Evolutionary conservation across 225 moss, liverwort and hornwort species (phyloP).

Genomic region (Rhytidiadelphus loreus): DNA sequence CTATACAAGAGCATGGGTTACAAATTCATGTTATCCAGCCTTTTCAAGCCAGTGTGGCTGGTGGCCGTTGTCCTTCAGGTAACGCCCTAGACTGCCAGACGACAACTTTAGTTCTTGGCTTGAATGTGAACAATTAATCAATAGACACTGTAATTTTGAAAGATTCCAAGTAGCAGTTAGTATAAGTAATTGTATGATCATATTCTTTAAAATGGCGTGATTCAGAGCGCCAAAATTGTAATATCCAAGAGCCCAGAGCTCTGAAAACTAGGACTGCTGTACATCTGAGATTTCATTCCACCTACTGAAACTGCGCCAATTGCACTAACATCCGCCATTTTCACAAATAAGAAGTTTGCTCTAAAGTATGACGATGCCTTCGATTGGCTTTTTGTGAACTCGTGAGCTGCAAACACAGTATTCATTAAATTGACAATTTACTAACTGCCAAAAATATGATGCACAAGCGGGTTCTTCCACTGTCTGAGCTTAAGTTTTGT

Average conservation of each 20-base stretch:
- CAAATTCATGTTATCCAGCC: conserved; percentile 24
- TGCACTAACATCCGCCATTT: not conserved
- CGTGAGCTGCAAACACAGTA: not conserved
- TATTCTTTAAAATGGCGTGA: not conserved
- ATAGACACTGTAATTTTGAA: not conserved
- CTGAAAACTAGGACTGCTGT: not conserved
- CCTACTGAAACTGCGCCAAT: not conserved
- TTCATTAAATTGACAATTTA: not conserved
- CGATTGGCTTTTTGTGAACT: not conserved
- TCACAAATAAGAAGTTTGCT: not conserved
- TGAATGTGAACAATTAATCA: not conserved
- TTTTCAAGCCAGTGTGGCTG: conserved; percentile 49
- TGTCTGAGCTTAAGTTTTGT: not conserved
- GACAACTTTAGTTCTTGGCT: not conserved
- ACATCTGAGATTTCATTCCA: not conserved
- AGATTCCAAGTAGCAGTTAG: not conserved
- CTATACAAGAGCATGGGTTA: conserved; percentile 23
- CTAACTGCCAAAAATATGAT: not conserved
- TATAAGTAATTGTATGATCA: not conserved
- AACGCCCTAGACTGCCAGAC: not conserved
- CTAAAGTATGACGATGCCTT: not conserved
- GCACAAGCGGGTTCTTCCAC: not conserved
- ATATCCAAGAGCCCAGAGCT: not conserved
- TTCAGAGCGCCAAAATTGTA: not conserved
- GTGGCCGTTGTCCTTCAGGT: conserved; percentile 39